Percentiles rank a stretch among this genome's conserved stretches.
phyloP scores from a whole-genome alignment of 495 filamentous ascomycete species.

The Talaromyces trachyspermus region DNA sequence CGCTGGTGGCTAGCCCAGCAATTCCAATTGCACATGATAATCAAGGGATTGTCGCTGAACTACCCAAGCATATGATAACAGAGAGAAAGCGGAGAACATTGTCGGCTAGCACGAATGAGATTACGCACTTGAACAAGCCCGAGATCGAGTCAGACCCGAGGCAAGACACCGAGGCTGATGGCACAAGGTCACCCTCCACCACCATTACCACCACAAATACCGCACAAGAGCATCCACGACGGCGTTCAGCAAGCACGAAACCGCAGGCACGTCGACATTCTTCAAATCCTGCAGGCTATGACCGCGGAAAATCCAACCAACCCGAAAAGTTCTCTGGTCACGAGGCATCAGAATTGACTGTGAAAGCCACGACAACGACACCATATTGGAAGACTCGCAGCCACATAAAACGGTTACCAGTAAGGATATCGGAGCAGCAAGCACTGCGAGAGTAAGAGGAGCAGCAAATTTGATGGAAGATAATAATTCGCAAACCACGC shows the following conservation, averaged over 20 bases:
- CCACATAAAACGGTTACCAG: neutral
- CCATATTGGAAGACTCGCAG: slow-evolving; percentile 6
- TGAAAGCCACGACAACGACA: slow-evolving; percentile 5
- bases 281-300: slow-evolving; percentile 18
- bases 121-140: slow-evolving; percentile 6
- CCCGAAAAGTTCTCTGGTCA: too few species aligned
- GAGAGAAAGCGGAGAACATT: slow-evolving; percentile 27
- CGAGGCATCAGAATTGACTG: slow-evolving; percentile 4
- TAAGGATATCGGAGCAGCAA: neutral
- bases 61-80: slow-evolving; percentile 7
- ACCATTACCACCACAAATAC: neutral
- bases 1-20: too few species aligned
- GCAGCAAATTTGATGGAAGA: slow-evolving; percentile 8
- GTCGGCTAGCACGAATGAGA: slow-evolving; percentile 13
- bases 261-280: slow-evolving; percentile 32
- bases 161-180: neutral
- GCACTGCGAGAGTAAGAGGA: slow-evolving; percentile 6
- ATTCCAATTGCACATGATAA: neutral
- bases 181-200: neutral
- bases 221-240: slow-evolving; percentile 8
- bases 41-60: neutral
- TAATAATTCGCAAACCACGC: slow-evolving; percentile 15
- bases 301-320: slow-evolving; percentile 14
- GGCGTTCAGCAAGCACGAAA: slow-evolving; percentile 8
- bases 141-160: slow-evolving; percentile 1